Conservation (phyloP, 257 asterid species). For the Verbena officinalis region DNA sequence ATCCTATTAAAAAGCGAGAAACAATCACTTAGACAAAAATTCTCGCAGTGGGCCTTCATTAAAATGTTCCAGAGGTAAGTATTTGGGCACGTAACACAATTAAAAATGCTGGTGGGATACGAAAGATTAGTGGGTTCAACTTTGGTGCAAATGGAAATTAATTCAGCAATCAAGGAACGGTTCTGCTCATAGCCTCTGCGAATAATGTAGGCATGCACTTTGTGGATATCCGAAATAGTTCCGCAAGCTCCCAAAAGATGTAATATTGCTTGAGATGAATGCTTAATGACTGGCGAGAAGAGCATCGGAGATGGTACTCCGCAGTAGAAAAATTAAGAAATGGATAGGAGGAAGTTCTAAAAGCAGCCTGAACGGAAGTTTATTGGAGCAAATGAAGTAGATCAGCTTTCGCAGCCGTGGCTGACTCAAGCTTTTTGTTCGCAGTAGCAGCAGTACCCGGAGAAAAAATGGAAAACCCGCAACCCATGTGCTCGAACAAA, state of each 20-base stretch:
- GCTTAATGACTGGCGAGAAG: constrained; percentile 34
- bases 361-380: no score
- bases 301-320: no score
- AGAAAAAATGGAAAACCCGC: no score
- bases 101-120: constrained; percentile 53
- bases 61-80: constrained; percentile 65
- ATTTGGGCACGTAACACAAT: constrained; percentile 52
- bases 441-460: no score
- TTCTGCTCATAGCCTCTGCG: constrained; percentile 73
- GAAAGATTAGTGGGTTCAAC: constrained; percentile 35
- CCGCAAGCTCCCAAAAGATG: constrained; percentile 48
- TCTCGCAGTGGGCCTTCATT: constrained; percentile 50
- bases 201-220: constrained; percentile 55
- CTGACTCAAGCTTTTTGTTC: no score
- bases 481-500: no score
- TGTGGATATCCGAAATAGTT: constrained; percentile 41
- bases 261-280: constrained; percentile 34
- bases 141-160: constrained; percentile 48
- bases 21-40: constrained; percentile 37
- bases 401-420: no score
- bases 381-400: no score
- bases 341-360: no score
- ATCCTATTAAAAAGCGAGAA: constrained; percentile 48
- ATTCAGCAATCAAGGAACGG: constrained; percentile 49
- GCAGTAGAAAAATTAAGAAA: no score